A percentile compares a stretch with the other conserved stretches of the same genome.
Conservation (phyloP, 2,329 filamentous ascomycete genomes). For the Reticulascus tulasneorum region DNA sequence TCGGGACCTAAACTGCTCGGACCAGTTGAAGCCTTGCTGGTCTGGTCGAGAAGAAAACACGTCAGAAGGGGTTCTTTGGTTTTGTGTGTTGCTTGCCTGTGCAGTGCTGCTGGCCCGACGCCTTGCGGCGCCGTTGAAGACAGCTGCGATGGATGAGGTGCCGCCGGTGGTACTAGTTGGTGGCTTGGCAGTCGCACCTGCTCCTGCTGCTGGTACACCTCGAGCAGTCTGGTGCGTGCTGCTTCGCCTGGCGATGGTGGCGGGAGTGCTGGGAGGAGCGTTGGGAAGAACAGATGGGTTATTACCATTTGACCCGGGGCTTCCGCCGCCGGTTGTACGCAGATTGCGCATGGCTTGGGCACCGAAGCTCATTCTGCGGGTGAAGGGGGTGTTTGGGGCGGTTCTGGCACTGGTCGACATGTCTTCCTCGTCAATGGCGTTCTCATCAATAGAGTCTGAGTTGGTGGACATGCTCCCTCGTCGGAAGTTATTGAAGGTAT, state of each 20-base stretch:
- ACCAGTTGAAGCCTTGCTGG: conserved; percentile 94
- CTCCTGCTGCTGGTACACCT: neutral
- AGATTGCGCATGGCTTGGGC: conserved; percentile 72
- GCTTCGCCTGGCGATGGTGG: conserved; percentile 24
- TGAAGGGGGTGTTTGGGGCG: conserved; percentile 69
- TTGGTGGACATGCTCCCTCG: conserved; percentile 69
- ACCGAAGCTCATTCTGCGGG: conserved; percentile 85
- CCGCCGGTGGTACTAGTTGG: conserved; percentile 26
- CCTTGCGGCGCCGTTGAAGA: conserved; percentile 26
- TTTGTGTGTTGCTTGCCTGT: conserved; percentile 58
- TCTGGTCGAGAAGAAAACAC: conserved; percentile 60
- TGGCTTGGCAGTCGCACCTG: conserved; percentile 18
- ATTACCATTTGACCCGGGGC: conserved; percentile 62
- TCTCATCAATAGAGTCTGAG: conserved; percentile 63
- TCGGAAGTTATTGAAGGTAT: conserved; percentile 48
- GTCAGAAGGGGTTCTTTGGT: conserved; percentile 62
- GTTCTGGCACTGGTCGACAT: conserved; percentile 47
- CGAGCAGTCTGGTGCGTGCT: conserved; percentile 2
- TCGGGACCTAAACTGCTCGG: conserved; percentile 88
- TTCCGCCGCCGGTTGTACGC: conserved; percentile 53
- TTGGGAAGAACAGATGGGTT: conserved; percentile 35
- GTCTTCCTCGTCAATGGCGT: conserved; percentile 67
- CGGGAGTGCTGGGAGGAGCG: conserved; percentile 26
- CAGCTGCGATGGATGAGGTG: conserved; percentile 26
- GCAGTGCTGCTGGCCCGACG: conserved; percentile 34